A percentile compares a stretch with the other conserved stretches of the same genome.
Evolutionary conservation across 768 basidiomycete species (phyloP).

Genomic region (Amanita inopinata): DNA sequence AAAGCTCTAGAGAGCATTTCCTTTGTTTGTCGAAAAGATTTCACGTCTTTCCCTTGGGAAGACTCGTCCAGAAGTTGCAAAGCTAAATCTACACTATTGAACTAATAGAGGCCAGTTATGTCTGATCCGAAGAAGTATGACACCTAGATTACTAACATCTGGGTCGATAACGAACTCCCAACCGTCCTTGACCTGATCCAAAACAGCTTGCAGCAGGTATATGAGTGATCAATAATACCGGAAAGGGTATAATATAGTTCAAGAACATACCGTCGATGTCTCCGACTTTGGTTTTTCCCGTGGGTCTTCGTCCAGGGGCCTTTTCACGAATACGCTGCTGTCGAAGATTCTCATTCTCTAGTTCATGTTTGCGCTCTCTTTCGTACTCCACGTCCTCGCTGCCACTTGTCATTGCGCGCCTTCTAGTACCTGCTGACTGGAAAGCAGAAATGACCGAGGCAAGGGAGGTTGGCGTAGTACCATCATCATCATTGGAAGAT

Average conservation of each 20-base stretch:
- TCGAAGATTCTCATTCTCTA: constrained; percentile 52
- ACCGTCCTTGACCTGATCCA: constrained; percentile 79
- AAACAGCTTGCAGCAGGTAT: constrained; percentile 64
- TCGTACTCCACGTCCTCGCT: constrained; percentile 47
- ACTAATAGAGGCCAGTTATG: constrained; percentile 34
- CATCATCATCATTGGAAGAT: constrained; percentile 21
- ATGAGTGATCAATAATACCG: no score
- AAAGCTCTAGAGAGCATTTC: constrained; percentile 68
- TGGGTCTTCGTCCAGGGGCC: constrained; percentile 45
- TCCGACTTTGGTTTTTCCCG: constrained; percentile 51
- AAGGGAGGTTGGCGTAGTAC: constrained; percentile 38
- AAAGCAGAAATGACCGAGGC: constrained; percentile 60
- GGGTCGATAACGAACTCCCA: constrained; percentile 85
- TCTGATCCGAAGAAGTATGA: constrained; percentile 5
- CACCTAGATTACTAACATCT: constrained; percentile 41
- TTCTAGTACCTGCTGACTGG: constrained; percentile 50
- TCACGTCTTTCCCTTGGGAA: constrained; percentile 61
- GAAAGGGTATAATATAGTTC: constrained; percentile 1
- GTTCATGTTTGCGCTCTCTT: constrained; percentile 47
- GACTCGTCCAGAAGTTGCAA: constrained; percentile 78
- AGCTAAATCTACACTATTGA: constrained; percentile 91
- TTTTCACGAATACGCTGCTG: constrained; percentile 65
- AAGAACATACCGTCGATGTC: constrained; percentile 71
- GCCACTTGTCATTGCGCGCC: constrained; percentile 42
- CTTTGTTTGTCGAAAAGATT: constrained; percentile 71